Base-by-base conservation (phyloP, 768 basidiomycete species). In the Calocera cornea region DNA sequence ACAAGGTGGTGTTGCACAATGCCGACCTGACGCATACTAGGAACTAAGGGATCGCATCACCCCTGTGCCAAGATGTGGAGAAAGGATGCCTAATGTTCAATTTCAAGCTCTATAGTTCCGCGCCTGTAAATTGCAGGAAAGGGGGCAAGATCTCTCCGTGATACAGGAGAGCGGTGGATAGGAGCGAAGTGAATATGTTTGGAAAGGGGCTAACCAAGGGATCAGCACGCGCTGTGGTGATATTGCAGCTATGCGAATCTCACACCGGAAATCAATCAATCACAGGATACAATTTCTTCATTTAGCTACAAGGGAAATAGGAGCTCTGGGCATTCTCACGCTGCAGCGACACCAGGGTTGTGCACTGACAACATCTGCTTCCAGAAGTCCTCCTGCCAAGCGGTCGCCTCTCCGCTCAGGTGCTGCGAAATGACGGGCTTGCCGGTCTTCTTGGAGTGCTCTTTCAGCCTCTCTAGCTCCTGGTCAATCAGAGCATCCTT, bases 371-470 rank as follows among this genome's bases (percentile, higher is more conserved):
- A 22, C 54, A 60, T 60, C 19, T 60, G 54, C 22, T 60, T 60
- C 54, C 54, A 60, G 54, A 60, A 60, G 16, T 60, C 54, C 54
- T 60, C 54, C 54, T 60, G 54, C 54, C 54, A 60, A 10, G 54
- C 54, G 31, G 27, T 60, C 19, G 54, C 54, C 31, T 60, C 54
- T 33, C 54, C 54, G 22, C 54, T 60, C 2, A 60, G 31, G 31
- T 60, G 54, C 54, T 60, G 54, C 7, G 54, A 60, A 33, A 60
- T 60, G 54, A 60, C 54, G 54, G 44, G 54, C 54, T 60, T 60
- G 11, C 54, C 54, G 14, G 54, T 60, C 54, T 60, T 33, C 31
- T 60, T 60, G 27, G 54, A 14, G 31, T 60, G 11, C 27, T 60
- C 54, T 31, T 60, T 2, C 2, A 60, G 54, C 27, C 54, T 27